These are phyloP conservation scores for Verticillium albo-atrum DNA, from an alignment of 2,329 filamentous ascomycete genomes.

Conservation along the genomic window DNA sequence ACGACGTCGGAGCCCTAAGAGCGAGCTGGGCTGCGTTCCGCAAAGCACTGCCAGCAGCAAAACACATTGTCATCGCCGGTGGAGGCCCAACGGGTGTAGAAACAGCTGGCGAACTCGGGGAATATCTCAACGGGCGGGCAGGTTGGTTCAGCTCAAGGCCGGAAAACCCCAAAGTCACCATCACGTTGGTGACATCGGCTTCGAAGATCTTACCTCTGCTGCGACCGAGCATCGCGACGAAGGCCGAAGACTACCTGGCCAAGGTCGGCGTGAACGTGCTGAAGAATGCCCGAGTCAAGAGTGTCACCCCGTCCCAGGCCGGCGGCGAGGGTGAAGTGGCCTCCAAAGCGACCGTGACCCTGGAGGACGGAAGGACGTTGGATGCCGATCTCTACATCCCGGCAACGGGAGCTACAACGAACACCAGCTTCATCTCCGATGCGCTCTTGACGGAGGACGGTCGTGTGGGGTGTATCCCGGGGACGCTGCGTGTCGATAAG, in stretches of 20 bases:
- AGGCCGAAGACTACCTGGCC: constrained; percentile 35
- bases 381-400: constrained; percentile 44
- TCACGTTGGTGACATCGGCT: constrained; percentile 37
- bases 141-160: constrained; percentile 29
- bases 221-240: constrained; percentile 28
- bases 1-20: constrained; percentile 25
- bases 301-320: constrained; percentile 22
- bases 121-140: constrained; percentile 42
- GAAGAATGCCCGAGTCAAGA: constrained; percentile 31
- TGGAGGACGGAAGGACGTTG: constrained; percentile 32
- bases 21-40: constrained; percentile 34
- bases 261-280: constrained; percentile 42
- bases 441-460: constrained; percentile 26
- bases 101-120: constrained; percentile 45
- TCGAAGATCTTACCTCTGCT: constrained; percentile 34
- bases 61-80: constrained; percentile 42
- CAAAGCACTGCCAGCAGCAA: constrained; percentile 29
- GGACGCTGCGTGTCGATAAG: constrained; percentile 29
- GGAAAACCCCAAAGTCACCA: constrained; percentile 28
- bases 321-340: constrained; percentile 21
- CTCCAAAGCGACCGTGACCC: constrained; percentile 25
- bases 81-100: constrained; percentile 48
- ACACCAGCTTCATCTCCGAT: constrained; percentile 31
- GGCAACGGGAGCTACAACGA: constrained; percentile 34
- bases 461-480: constrained; percentile 29